Evolutionary conservation across 2,329 filamentous ascomycete genomes (phyloP).

Genomic region (Hawksworthiomyces lignivorus): DNA sequence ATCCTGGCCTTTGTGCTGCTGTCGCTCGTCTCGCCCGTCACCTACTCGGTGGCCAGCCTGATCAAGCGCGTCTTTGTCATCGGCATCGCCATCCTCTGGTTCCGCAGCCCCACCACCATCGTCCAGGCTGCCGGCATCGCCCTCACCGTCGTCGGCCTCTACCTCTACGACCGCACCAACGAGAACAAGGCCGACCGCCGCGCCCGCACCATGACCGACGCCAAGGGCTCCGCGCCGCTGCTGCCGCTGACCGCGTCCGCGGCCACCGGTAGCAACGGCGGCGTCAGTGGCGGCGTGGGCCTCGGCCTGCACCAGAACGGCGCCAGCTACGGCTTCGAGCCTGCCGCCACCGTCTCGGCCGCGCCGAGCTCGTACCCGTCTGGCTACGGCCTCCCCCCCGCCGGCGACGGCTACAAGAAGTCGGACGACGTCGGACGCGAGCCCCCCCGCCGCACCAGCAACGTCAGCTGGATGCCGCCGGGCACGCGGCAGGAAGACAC

Average conservation of each 20-base stretch:
- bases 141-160: conserved; percentile 85
- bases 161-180: conserved; percentile 89
- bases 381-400: conserved; percentile 33
- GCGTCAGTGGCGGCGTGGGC: background rate
- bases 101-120: conserved; percentile 77
- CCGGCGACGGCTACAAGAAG: conserved; percentile 46
- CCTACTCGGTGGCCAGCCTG: conserved; percentile 90
- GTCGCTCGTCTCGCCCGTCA: conserved; percentile 90
- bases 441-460: conserved; percentile 36
- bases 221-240: conserved; percentile 42
- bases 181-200: conserved; percentile 82
- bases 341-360: conserved; percentile 26
- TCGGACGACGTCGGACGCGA: conserved; percentile 39
- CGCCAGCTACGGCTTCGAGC: conserved; percentile 28
- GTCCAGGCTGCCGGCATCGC: conserved; percentile 78
- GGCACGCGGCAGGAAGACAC: conserved; percentile 83
- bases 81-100: conserved; percentile 91
- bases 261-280: background rate
- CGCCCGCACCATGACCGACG: conserved; percentile 57
- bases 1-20: conserved; percentile 89
- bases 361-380: conserved; percentile 9
- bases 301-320: conserved; percentile 25
- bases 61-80: conserved; percentile 98
- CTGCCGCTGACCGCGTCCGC: conserved; percentile 52
- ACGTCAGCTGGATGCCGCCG: conserved; percentile 61